Base-by-base conservation (phyloP, 495 filamentous ascomycete genomes). In the Aspergillus biplanus region DNA sequence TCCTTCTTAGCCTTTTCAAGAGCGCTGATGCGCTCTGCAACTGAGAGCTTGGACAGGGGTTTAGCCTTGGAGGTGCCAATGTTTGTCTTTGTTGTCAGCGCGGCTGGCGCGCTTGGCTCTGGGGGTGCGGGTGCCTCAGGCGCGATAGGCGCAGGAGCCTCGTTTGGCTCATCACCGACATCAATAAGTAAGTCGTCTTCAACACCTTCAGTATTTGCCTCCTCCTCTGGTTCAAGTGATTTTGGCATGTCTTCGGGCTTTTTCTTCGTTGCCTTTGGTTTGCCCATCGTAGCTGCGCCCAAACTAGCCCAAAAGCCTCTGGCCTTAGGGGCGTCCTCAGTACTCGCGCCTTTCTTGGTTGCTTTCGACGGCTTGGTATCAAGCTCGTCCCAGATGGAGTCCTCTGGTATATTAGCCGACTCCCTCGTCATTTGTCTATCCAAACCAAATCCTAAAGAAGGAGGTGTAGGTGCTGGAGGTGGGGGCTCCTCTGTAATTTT, bases 401-500 rank as follows among this genome's bases (percentile, higher is more conserved):
- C 67, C 47, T 68, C 66, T 21, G 63, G 56, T 9, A 70, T 60
- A 53, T 75, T 67, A 21, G 70, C 69, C 32, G 66, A 65, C 31
- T 70, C 59, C 31, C 61, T 50, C 3, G 58, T 67, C 27, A 70
- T 66, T 31, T 81, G 78, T 12, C 78, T 75, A 27, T 82, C 83
- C 18, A 75, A 80, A 16, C 70, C 77, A 12, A 80, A 65, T 32
- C 77, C 75, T 72, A 83, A 73, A 62, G 80, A 77, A 65, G 83
- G 82, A 31, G 82, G 80, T 27, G 80, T 82, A 9, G 77, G 84
- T 63, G 75, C 80, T 52, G 71, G 85, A 59, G 80, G 86, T 66
- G 80, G 81, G 55, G 74, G 78, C 47, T 77, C 80, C 35, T 72
- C 74, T 18, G 74, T 69, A 33, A 74, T 73, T 50, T 78, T 72